Base-by-base conservation (phyloP, 495 filamentous ascomycete species). In the Hyaloscypha bicolor region DNA sequence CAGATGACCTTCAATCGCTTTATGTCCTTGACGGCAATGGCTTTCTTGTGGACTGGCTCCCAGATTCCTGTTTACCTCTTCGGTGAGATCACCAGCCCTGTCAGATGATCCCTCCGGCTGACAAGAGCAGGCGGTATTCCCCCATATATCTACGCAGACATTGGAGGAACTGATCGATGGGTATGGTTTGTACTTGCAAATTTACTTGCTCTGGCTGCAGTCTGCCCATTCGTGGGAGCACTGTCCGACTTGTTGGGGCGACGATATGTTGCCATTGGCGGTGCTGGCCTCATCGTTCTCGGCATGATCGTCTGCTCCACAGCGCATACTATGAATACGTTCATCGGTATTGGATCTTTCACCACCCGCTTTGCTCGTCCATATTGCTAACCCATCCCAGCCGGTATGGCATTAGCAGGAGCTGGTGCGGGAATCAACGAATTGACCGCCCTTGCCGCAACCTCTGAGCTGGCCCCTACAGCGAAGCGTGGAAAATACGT, bases 151-250 rank as follows among this genome's bases (percentile, higher is more conserved):
- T 90, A 91, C 72, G 72, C 76, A 11, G 82, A 86, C 21, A 85
- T 92, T 68, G 89, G 88, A 25, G 90, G 89, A 55, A 72, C 80
- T 11, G 85, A 89, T 73, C 78, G 87, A 70, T 92, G 86, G 86
- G 80, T 90, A n/a, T 92, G 90, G 90, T 87, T 91, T 79, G 83
- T 90, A 48, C 79, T 90, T 2, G 88, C 84, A 21, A 87, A 92
- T 70, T 78, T 92, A 4, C 83, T 92, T 9, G 80, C 87, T 51
- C 82, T 90, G 2, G 88, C 90, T 4, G 86, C 84, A 56, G 83
- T 92, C 12, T 90, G 88, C 62, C 90, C 90, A 9, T 92, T 92
- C 65, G 89, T 92, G 30, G 90, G 90, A 5, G 86, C 85, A 25
- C 70, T 92, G 1, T 92, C 90, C 6, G 90, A 92, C 79, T 73